Evolutionary conservation across 371 early-diverging fungal genomes (phyloP), one percentile per base, ranked within the genome.

Genomic region (Syncephalastrum contaminatum): DNA sequence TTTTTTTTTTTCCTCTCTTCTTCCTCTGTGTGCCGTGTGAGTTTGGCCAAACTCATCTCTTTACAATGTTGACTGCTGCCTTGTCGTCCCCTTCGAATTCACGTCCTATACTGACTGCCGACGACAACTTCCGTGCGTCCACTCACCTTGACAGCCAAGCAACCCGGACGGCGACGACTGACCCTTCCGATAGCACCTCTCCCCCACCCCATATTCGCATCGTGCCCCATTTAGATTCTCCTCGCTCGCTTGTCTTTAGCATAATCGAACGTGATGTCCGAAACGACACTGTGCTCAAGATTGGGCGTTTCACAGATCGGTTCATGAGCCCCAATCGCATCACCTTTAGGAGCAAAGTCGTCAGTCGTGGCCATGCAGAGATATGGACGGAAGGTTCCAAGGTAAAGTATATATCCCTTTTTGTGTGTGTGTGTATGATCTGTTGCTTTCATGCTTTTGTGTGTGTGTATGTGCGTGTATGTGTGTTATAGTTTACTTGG

Each of bases 321-420:
- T 62, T 61, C 21, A 44, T 59, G 21, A 51, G 51, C 40, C 66
- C 72, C 48, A 79, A 75, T 51, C 64, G 83, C 16, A 83, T 87
- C 41, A 80, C 87, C 22, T 92, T 93, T 70, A 83, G 85, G 66
- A 82, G 82, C 64, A 92, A 93, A 55, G 94, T 93, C 19, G 91
- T 93, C 19, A 83, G 83, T 49, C 73, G 94, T 36, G 81, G 78
- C 27, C 94, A 93, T 65, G 93, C 92, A 12, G 92, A 92, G 62
- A 67, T 93, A 18, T 90, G 90, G 91, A 73, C 84, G 13, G 78
- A 75, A 36, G 57, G 63, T 20, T 58, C 62, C 52, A 68, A 67
- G 63, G 70, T 73, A 65, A 30, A 30, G 36, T 30, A 30, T 30
- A 30, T 30, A 30, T 30, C 36, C 36, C 36, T 5, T 30, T 7